A percentile compares a stretch with the other conserved stretches of the same genome.
Evolutionary conservation across 768 basidiomycete species (phyloP).

Genomic region (Leccinum barrowsii): DNA sequence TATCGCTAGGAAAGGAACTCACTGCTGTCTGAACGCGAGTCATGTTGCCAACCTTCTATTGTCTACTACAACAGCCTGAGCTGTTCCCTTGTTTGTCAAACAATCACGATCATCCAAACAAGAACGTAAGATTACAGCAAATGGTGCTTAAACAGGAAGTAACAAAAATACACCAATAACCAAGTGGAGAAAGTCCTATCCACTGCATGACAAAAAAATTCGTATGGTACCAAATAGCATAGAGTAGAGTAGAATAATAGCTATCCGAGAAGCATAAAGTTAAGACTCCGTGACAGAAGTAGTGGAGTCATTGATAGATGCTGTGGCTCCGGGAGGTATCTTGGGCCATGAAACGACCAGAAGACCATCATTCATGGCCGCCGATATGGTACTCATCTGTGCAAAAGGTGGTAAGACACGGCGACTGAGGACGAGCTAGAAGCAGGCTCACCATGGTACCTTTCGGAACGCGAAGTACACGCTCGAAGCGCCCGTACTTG

Average conservation of each 20-base stretch:
- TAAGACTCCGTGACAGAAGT: neutral
- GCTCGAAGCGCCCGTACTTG: constrained; percentile 38
- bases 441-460: constrained; percentile 33
- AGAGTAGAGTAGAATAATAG: constrained; percentile 7
- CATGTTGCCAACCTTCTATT: neutral
- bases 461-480: constrained; percentile 34
- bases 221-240: constrained; percentile 13
- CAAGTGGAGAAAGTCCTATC: neutral
- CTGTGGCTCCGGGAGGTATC: constrained; percentile 14
- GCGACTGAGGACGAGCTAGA: neutral
- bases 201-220: neutral
- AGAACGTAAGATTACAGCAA: neutral
- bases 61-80: neutral
- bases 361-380: constrained; percentile 38
- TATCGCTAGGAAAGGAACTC: constrained; percentile 6
- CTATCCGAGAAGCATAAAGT: neutral
- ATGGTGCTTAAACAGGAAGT: neutral
- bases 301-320: constrained; percentile 3
- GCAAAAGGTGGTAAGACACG: neutral
- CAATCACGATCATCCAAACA: neutral
- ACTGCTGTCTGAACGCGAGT: neutral
- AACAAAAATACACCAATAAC: neutral
- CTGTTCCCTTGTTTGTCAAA: neutral
- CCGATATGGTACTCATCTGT: constrained; percentile 38
- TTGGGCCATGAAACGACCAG: constrained; percentile 40